These are phyloP conservation scores for Cephaloascus albidus DNA, from an alignment of 805 yeast genomes.

Conservation along the genomic window DNA sequence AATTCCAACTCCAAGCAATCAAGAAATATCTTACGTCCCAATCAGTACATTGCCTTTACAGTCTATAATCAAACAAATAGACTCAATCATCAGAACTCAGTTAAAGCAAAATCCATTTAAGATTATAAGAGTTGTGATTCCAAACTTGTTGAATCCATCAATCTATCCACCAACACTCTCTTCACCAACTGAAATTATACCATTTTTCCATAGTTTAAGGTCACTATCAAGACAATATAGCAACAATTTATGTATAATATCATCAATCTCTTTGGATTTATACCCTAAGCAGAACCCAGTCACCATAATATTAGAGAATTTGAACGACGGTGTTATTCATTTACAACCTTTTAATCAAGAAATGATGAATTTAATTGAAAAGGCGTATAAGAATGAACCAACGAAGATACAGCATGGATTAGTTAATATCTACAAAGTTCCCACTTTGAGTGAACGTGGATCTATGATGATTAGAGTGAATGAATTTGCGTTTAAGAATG, in stretches of 20 bases:
- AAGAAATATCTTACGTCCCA: conserved; percentile 53
- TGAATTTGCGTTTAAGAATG: conserved; percentile 82
- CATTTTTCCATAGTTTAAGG: conserved; percentile 53
- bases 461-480: conserved; percentile 65
- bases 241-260: conserved; percentile 36
- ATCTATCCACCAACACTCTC: conserved; percentile 47
- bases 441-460: conserved; percentile 67
- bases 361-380: conserved; percentile 55
- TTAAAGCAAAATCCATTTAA: conserved; percentile 31
- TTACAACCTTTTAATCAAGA: conserved; percentile 78
- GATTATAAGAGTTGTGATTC: conserved; percentile 59
- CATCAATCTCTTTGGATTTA: conserved; percentile 56
- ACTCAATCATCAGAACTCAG: conserved; percentile 19
- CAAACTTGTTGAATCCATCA: conserved; percentile 75
- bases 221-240: conserved; percentile 38
- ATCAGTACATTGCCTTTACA: conserved; percentile 11
- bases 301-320: conserved; percentile 39
- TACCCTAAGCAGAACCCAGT: conserved; percentile 44
- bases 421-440: conserved; percentile 65
- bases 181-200: conserved; percentile 37
- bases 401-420: conserved; percentile 79
- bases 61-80: conserved; percentile 30
- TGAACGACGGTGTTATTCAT: conserved; percentile 62
- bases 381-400: conserved; percentile 63
- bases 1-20: conserved; percentile 52